Base-by-base conservation (phyloP, 345 rosid genomes). In the Boechera stricta region DNA sequence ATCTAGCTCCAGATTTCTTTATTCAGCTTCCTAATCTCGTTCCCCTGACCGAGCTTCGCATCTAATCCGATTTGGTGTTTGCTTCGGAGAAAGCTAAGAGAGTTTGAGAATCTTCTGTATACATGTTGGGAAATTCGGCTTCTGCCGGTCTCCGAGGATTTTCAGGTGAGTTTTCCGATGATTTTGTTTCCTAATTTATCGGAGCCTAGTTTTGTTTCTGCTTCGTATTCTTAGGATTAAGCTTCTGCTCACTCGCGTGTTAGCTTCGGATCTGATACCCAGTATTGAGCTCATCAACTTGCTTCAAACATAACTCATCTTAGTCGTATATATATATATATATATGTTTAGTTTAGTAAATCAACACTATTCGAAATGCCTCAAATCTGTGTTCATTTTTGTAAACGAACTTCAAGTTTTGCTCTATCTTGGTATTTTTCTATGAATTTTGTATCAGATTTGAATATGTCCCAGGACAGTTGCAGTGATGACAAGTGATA, bases 101-200 rank as follows among this genome's bases (percentile, higher is more conserved):
- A 26, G 39, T 66, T 28, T 18, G 41, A 15, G 13, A 32, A 16
- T 55, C 57, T 10, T 5, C 5, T 13, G 12, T 10, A 32, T 83
- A 72, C 82, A 84, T 89, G 88, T 80, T 88, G 60, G 79, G 83
- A 72, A 76, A 54, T 87, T 69, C 72, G 11, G 73, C 66, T 75
- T 72, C 71, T 31, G 49, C 72, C 71, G 67, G 78, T 80, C 60
- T 67, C 81, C 84, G 85, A 64, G 79, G 64, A 36, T 61, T 82
- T 53, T 77, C 91, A 53, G 93, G 96, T 90, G 58, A 77, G 76
- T 48, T 57, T 58, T 51, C 58, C 44, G 71, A 70, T 55, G 58
- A 42, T 4, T 31, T 31, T 10, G 31, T 42, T 35, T 15, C 62
- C 15, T 51, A 11, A 5, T 32, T 39, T 51, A 4, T 56, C 42